These are phyloP conservation scores for Lipomyces starkeyi DNA, from an alignment of 805 yeast genomes.

Conservation along the genomic window DNA sequence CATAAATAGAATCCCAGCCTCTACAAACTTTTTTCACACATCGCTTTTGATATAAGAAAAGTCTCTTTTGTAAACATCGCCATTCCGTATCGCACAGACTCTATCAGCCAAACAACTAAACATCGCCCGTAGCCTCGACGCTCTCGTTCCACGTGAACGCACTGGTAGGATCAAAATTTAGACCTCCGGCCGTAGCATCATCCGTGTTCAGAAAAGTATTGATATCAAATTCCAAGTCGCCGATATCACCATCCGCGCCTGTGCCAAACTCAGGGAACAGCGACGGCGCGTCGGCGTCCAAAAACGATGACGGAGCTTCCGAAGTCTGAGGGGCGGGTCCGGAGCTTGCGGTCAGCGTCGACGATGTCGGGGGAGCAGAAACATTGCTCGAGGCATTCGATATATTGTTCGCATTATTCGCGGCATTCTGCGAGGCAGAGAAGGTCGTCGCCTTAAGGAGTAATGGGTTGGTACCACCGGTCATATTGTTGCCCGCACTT, in stretches of 20 bases:
- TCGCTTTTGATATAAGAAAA: slow-evolving; percentile 1
- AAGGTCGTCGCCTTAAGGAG: slow-evolving; percentile 30
- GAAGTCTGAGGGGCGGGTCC: background rate
- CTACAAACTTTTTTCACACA: slow-evolving; percentile 7
- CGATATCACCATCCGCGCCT: slow-evolving; percentile 29
- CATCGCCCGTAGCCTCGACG: slow-evolving; percentile 40
- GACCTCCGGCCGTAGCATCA: slow-evolving; percentile 31
- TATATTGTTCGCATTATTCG: slow-evolving; percentile 3
- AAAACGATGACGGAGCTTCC: slow-evolving; percentile 24
- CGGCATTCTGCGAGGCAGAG: slow-evolving; percentile 30
- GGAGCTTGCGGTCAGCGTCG: slow-evolving; percentile 12
- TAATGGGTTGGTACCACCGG: slow-evolving; percentile 19
- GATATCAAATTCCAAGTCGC: slow-evolving; percentile 38
- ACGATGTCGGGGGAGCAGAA: slow-evolving; percentile 9
- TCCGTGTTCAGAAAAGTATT: slow-evolving; percentile 38
- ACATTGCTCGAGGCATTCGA: background rate
- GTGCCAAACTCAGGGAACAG: slow-evolving; percentile 30
- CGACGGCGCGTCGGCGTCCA: slow-evolving; percentile 33
- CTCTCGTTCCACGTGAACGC: slow-evolving; percentile 39
- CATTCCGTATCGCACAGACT: background rate
- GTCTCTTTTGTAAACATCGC: background rate
- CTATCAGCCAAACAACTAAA: slow-evolving; percentile 13
- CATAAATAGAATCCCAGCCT: background rate
- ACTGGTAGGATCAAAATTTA: slow-evolving; percentile 33
- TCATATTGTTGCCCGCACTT: background rate